Percentiles rank a stretch among this genome's conserved stretches.
Evolutionary conservation across 495 filamentous ascomycete species (phyloP).

Genomic region (Pseudoneurospora amorphoporcata): DNA sequence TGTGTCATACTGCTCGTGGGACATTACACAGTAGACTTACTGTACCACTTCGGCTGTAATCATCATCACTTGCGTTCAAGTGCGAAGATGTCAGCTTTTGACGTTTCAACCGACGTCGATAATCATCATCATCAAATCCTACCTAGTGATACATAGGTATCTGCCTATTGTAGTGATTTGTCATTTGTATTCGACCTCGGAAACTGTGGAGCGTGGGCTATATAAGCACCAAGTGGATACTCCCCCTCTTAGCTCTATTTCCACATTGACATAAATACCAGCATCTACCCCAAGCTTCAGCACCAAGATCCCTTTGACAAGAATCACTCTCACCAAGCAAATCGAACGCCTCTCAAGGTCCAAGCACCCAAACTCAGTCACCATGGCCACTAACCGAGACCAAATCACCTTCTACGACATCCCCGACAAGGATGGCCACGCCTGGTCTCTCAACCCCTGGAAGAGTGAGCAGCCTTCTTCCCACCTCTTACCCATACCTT

Average conservation of each 20-base stretch:
- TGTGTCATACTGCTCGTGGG: not conserved
- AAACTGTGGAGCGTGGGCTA: not conserved
- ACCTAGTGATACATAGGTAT: not conserved
- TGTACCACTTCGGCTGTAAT: not conserved
- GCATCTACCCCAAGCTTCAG: not conserved
- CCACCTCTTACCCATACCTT: not conserved
- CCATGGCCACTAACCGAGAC: not conserved
- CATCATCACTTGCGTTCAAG: not conserved
- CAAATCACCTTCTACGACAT: conserved; percentile 46
- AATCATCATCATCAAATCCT: not conserved
- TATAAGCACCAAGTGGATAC: not conserved
- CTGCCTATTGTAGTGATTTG: not conserved
- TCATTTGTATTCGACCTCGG: not conserved
- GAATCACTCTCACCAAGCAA: not conserved
- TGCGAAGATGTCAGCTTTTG: not conserved
- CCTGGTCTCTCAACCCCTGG: conserved; percentile 54
- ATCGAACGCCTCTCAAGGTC: not conserved
- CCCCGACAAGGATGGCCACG: conserved; percentile 33
- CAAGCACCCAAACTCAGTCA: not conserved
- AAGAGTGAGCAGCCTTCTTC: conserved; percentile 30
- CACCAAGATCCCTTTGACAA: not conserved
- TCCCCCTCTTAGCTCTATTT: not conserved
- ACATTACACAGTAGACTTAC: not conserved
- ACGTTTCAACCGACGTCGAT: not conserved
- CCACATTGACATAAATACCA: not conserved